Percentiles rank a stretch among this genome's conserved stretches.
phyloP scores from a whole-genome alignment of 441 rosid genomes.

The Gossypium lobatum region DNA sequence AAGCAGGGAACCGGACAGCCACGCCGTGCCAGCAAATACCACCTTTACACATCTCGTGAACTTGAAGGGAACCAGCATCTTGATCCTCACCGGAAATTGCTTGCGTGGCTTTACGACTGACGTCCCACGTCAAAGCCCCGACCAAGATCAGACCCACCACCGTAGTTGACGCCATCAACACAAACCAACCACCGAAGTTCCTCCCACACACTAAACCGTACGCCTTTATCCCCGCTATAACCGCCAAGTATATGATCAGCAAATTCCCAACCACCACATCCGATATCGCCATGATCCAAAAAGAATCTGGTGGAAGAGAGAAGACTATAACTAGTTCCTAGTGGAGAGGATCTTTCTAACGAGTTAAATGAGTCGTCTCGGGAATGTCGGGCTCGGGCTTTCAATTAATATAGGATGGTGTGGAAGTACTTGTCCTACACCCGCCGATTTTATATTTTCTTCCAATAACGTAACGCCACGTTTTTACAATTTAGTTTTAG shows the following conservation, averaged over 20 bases:
- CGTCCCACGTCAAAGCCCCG: slow-evolving; percentile 83
- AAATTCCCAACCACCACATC: slow-evolving; percentile 77
- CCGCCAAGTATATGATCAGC: slow-evolving; percentile 74
- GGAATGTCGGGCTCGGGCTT: slow-evolving; percentile 21
- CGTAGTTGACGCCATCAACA: slow-evolving; percentile 57
- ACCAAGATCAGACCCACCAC: slow-evolving; percentile 56
- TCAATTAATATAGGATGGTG: slow-evolving; percentile 2
- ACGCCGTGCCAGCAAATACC: slow-evolving; percentile 99
- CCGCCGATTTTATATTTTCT: slow-evolving; percentile 13
- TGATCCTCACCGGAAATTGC: slow-evolving; percentile 52
- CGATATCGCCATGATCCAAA: slow-evolving; percentile 55
- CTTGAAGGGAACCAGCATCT: slow-evolving; percentile 13
- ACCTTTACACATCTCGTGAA: slow-evolving; percentile 67
- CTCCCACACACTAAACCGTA: slow-evolving; percentile 54
- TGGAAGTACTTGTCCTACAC: not conserved
- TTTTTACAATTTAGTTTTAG: not conserved
- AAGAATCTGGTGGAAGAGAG: not conserved
- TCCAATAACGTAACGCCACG: slow-evolving; percentile 21
- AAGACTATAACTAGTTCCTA: not conserved
- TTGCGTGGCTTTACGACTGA: slow-evolving; percentile 65
- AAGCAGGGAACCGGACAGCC: slow-evolving; percentile 83
- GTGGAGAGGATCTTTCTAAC: not conserved
- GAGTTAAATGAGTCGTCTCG: slow-evolving; percentile 1
- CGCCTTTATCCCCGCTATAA: slow-evolving; percentile 68
- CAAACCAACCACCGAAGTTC: slow-evolving; percentile 65